Base-by-base conservation (phyloP, 805 yeast species). In the Wickerhamiella galacta region DNA sequence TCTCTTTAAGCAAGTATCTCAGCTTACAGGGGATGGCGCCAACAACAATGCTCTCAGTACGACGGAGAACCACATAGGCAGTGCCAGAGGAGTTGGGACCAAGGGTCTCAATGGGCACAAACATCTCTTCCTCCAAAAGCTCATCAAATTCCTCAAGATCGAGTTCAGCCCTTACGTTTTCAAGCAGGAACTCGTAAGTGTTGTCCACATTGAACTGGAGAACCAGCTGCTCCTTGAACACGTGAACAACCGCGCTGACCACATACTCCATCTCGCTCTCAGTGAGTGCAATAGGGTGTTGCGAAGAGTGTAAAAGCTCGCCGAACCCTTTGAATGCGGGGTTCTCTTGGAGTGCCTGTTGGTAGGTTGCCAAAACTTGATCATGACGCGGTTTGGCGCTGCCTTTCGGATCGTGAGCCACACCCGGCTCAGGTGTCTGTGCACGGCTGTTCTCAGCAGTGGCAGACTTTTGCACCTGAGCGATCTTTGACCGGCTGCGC, bases 201-300 rank as follows among this genome's bases (percentile, higher is more conserved):
- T 90, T 90, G 37, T 75, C 68, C 42, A 90, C 70, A 42, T 77
- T 72, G 57, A 70, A 87, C 60, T 87, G 95, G 42, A 83, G 57
- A 40, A 87, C 70, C 48, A 76, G 61, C 47, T 78, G 74, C 11
- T 69, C 61, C 39, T 70, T 71, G 56, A 79, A 90, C 35, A 85
- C 58, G 53, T 85, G 96, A 56, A 81, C 85, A 36, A 80, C 63
- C 22, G 77, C 85, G 33, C 66, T 67, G 38, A 90, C 93, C 28
- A 82, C 85, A 54, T 83, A 82, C 58, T 90, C 98, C 39, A 92
- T 82, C 54, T 85, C 96, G 38, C 69, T 65, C 54, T 90, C 98
- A 16, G 96, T 85, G 48, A 87, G 69, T 43, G 75, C 71, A 35
- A 70, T 61, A 12, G n/a, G 20, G 22, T 63, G 54, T 23, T 58